Evolutionary conservation across 805 yeast genomes (phyloP), one percentile per base, ranked within the genome.

Genomic region (Blastobotrys americana): DNA sequence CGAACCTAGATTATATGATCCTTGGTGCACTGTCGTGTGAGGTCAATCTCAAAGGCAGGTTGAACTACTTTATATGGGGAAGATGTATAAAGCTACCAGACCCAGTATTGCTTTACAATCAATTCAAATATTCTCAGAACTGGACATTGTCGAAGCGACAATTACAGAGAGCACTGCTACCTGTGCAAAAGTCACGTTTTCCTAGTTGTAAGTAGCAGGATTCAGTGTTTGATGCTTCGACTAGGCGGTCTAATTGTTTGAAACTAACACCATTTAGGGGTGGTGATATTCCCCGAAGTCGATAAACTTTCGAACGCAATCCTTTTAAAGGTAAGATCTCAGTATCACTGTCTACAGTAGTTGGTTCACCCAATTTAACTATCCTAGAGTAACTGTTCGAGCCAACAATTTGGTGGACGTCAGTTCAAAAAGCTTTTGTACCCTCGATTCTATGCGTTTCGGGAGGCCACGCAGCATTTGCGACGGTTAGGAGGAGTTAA

Each of bases 241-340:
- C n/a, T n/a, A n/a, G n/a, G n/a, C n/a, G n/a, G n/a, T n/a, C n/a
- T n/a, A n/a, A n/a, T n/a, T n/a, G n/a, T n/a, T n/a, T n/a, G n/a
- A n/a, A n/a, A n/a, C n/a, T n/a, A n/a, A n/a, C n/a, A 16, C n/a
- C 46, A 45, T 3, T 46, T 27, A n/a, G 39, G 94, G 85, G 54
- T 87, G 0, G 78, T 80, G 0, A 51, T 84, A 5, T 88, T 88
- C 52, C 97, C 97, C 0, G 97, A 89, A 61, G 96, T 84, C 3
- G 84, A 83, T 55, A 75, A 83, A 8, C 16, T 16, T 5, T 74
- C 76, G 60, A 74, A 80, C 0, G 67, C 72, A 8, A 72, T 72
- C 31, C 70, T 37, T 13, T 25, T 34, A 18, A 18, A n/a, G 16
- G 43, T 31, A 41, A 9, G n/a, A n/a, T n/a, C n/a, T n/a, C n/a